These are phyloP conservation scores for Jacaranda mimosifolia DNA, from an alignment of 257 asterid genomes.

Conservation along the genomic window DNA sequence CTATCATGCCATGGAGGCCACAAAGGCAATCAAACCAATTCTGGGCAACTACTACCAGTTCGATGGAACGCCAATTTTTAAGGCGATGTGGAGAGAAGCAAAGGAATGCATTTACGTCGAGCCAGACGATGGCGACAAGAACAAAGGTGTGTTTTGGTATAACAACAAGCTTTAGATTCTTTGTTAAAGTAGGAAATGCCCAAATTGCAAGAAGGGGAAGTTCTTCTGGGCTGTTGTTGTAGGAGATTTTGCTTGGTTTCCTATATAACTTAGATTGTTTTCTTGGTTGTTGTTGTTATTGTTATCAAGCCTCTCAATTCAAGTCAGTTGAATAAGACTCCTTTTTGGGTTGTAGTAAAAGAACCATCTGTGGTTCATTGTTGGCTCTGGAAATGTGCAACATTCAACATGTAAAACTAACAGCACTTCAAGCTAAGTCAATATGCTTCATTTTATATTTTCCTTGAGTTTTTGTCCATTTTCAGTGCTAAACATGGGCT, in stretches of 20 bases:
- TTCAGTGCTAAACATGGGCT: too few species aligned
- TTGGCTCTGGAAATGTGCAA: background rate
- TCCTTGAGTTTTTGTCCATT: too few species aligned
- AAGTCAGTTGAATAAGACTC: slow-evolving; percentile 36
- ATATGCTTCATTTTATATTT: too few species aligned
- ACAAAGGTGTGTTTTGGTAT: slow-evolving; percentile 82
- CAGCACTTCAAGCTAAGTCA: background rate
- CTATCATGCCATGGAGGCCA: slow-evolving; percentile 86
- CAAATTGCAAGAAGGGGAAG: slow-evolving; percentile 21
- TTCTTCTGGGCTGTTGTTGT: slow-evolving; percentile 32
- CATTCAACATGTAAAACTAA: background rate
- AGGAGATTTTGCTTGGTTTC: slow-evolving; percentile 31
- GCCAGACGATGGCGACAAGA: slow-evolving; percentile 64
- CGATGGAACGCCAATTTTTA: slow-evolving; percentile 66
- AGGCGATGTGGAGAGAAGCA: slow-evolving; percentile 80
- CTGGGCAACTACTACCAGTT: slow-evolving; percentile 78
- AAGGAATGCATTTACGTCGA: slow-evolving; percentile 82
- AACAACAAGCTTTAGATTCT: slow-evolving; percentile 66
- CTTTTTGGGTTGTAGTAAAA: background rate
- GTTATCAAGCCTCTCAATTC: slow-evolving; percentile 22
- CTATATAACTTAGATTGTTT: slow-evolving; percentile 24
- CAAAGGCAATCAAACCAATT: slow-evolving; percentile 78
- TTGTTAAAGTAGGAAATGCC: slow-evolving; percentile 10
- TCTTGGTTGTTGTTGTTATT: slow-evolving; percentile 24
- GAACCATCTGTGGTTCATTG: background rate